Base-by-base conservation (phyloP, 1,284 basidiomycete genomes). In the Volvariella surrecta region DNA sequence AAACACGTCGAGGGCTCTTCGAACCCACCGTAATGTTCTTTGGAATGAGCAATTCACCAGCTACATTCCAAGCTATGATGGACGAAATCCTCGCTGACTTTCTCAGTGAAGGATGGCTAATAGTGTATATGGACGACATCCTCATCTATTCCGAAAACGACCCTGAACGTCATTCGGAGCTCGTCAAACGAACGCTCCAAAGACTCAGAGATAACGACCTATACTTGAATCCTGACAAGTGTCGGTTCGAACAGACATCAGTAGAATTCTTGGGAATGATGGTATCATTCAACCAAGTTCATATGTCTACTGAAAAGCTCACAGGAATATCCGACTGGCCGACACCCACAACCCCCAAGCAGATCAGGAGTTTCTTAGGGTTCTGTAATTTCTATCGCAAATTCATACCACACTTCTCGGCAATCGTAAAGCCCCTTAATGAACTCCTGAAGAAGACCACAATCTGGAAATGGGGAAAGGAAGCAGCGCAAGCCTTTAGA, bases 351-450 rank as follows among this genome's bases (percentile, higher is more conserved):
- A 50, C 10, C 21, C 10, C 3, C 28, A 58, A 57, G 39, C 43
- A 59, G 30, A 47, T 60, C 0, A 49, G 50, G 51, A 49, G 46
- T 0, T 62, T 61, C 44, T 44, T 63, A 16, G 59, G 59, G n/a
- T 63, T 63, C 38, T 40, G 44, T 4, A 63, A 63, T 42, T 64
- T 62, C 43, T 63, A 74, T 42, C 47, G 63, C 0, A 50, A 54
- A 15, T 74, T 74, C 48, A 66, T 74, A 13, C 19, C 51, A 13
- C 45, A 58, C 2, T 75, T 59, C 47, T 43, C 54, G 1, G 34
- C 55, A 0, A 51, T 49, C 22, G 56, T 49, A 19, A 43, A 16
- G 52, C 56, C 56, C 3, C 42, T 59, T 0, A 49, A 51, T 18
- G 21, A 48, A 1, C 42, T 59, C 0, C 43, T 47, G 1, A 50